Evolutionary conservation across 352 stramenopile species (phyloP), one percentile per base, ranked within the genome.

Genomic region (Pythium chondricola): DNA sequence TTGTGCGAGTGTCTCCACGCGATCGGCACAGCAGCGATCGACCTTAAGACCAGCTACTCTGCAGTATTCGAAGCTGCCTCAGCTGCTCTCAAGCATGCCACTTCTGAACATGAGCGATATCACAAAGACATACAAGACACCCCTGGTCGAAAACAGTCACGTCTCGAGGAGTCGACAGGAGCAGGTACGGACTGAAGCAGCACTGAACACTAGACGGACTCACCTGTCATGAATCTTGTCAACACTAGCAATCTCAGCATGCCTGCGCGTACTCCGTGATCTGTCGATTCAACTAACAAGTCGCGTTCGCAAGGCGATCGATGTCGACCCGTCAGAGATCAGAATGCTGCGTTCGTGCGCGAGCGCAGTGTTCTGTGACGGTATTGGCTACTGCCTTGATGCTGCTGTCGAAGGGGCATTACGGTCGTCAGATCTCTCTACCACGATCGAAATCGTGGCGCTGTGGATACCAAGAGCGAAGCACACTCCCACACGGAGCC

Each of bases 61-160:
- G 46, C 59, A n/a, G 45, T 82, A 18, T 88, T 90, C 48, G 40
- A 46, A n/a, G n/a, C n/a, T n/a, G n/a, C n/a, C n/a, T n/a, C n/a
- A n/a, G n/a, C n/a, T n/a, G n/a, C n/a, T n/a, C n/a, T n/a, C n/a
- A n/a, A n/a, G n/a, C n/a, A n/a, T n/a, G n/a, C n/a, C n/a, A n/a
- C n/a, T n/a, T n/a, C n/a, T n/a, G n/a, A n/a, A n/a, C n/a, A n/a
- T n/a, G n/a, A n/a, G n/a, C n/a, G n/a, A n/a, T n/a, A n/a, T n/a
- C n/a, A n/a, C n/a, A n/a, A n/a, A n/a, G n/a, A n/a, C n/a, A n/a
- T n/a, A n/a, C n/a, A n/a, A n/a, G n/a, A n/a, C n/a, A n/a, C n/a
- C n/a, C n/a, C n/a, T n/a, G n/a, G n/a, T n/a, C n/a, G n/a, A n/a
- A n/a, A n/a, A n/a, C n/a, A n/a, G n/a, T n/a, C n/a, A n/a, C n/a